phyloP scores from a whole-genome alignment of 495 filamentous ascomycete species.

The Pyrenula massariospora region DNA sequence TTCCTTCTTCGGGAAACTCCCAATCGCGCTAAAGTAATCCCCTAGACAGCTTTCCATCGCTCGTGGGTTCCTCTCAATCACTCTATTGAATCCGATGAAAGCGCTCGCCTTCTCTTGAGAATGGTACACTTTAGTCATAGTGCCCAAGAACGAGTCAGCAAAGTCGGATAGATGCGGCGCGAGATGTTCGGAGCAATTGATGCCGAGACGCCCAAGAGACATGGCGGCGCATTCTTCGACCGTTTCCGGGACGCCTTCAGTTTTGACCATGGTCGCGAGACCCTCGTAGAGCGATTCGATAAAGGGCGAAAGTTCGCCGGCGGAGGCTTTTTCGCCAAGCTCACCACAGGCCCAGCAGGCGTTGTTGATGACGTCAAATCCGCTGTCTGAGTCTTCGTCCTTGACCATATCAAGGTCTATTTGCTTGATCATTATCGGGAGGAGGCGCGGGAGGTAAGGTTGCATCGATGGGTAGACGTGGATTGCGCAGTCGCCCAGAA shows the following conservation, averaged over 20 bases:
- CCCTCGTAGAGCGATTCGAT: constrained; percentile 64
- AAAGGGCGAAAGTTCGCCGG: constrained; percentile 56
- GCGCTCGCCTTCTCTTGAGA: constrained; percentile 94
- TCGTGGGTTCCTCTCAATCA: constrained; percentile 77
- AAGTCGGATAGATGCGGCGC: constrained; percentile 74
- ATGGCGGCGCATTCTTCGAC: constrained; percentile 93
- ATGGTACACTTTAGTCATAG: constrained; percentile 73
- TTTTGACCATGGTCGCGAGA: constrained; percentile 65
- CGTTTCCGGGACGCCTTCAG: constrained; percentile 75
- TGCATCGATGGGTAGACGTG: constrained; percentile 82
- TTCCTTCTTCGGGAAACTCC: constrained; percentile 53
- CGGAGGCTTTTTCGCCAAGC: constrained; percentile 69
- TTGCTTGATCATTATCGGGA: constrained; percentile 74
- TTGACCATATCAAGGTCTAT: constrained; percentile 68
- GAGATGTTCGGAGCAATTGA: constrained; percentile 65
- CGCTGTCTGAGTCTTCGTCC: constrained; percentile 61
- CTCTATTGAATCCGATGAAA: constrained; percentile 75
- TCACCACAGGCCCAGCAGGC: constrained; percentile 96
- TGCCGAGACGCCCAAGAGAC: constrained; percentile 77
- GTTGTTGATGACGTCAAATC: constrained; percentile 92
- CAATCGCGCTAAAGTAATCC: constrained; percentile 77
- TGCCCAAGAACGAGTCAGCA: constrained; percentile 66
- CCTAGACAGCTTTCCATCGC: constrained; percentile 79
- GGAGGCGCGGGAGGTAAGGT: constrained; percentile 55
- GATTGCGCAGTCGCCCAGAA: constrained; percentile 93